Evolutionary conservation across 1,139 yeast species (phyloP).

Genomic region (Geotrichum reessii): DNA sequence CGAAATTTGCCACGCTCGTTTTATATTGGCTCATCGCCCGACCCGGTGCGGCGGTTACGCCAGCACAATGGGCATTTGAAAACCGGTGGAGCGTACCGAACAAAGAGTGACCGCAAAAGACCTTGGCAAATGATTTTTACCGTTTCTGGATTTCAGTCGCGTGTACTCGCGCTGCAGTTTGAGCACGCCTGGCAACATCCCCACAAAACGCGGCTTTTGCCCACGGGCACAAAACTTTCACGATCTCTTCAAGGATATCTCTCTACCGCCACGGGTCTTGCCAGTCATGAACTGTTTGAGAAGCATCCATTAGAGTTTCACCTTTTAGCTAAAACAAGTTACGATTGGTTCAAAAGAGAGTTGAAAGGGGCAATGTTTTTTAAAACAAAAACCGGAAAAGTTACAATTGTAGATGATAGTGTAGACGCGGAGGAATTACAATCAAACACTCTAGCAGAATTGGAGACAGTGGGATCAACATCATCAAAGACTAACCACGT

Average conservation of each 20-base stretch:
- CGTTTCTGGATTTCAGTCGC: conserved; percentile 69
- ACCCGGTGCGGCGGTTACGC: conserved; percentile 58
- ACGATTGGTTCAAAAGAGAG: not conserved
- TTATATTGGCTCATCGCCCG: conserved; percentile 75
- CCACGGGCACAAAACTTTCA: not conserved
- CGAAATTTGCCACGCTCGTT: conserved; percentile 49
- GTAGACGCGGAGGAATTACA: not conserved
- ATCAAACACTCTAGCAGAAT: not conserved
- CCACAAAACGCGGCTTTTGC: conserved; percentile 49
- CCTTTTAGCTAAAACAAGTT: conserved; percentile 1
- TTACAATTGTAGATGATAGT: conserved; percentile 1
- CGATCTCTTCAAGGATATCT: conserved; percentile 4
- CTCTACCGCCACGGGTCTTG: not conserved
- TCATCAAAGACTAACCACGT: not conserved
- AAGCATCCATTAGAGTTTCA: conserved; percentile 9
- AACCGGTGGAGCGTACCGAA: conserved; percentile 62
- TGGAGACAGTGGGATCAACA: not conserved
- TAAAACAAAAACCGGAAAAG: not conserved
- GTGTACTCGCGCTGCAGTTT: conserved; percentile 62
- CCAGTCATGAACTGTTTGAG: conserved; percentile 1
- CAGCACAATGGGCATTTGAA: conserved; percentile 71
- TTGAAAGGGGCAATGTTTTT: not conserved
- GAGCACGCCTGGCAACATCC: conserved; percentile 77
- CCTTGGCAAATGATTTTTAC: conserved; percentile 69
- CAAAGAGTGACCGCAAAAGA: conserved; percentile 49